A percentile compares a stretch with the other conserved stretches of the same genome.
These are phyloP conservation scores for Erodium maritimum DNA, from an alignment of 345 rosid genomes.

Conservation along the genomic window DNA sequence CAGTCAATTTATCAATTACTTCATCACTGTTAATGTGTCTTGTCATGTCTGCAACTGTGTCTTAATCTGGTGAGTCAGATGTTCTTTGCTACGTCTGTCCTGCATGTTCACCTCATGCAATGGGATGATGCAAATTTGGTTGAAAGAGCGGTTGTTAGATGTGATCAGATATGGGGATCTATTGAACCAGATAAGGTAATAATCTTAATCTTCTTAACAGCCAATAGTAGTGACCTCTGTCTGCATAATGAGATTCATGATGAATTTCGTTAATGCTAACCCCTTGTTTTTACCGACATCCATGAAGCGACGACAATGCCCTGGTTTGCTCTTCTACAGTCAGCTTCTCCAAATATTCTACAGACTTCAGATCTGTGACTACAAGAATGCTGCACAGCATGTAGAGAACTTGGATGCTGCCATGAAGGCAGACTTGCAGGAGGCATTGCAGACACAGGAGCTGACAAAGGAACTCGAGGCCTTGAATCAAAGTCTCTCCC, in stretches of 20 bases:
- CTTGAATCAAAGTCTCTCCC: slow-evolving; percentile 56
- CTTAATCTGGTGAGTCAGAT: slow-evolving; percentile 27
- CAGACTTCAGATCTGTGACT: slow-evolving; percentile 71
- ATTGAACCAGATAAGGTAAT: slow-evolving; percentile 57
- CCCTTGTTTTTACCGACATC: neutral
- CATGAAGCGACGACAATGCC: slow-evolving; percentile 46
- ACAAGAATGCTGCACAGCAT: slow-evolving; percentile 78
- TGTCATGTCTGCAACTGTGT: neutral
- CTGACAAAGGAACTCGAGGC: slow-evolving; percentile 52
- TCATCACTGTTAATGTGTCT: no score
- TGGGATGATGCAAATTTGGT: slow-evolving; percentile 67
- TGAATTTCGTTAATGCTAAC: no score
- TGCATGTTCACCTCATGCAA: slow-evolving; percentile 91
- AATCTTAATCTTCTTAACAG: slow-evolving; percentile 4
- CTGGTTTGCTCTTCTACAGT: slow-evolving; percentile 80
- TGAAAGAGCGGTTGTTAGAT: slow-evolving; percentile 49
- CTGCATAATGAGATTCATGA: no score
- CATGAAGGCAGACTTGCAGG: slow-evolving; percentile 63
- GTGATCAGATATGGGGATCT: slow-evolving; percentile 69
- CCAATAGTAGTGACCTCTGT: neutral
- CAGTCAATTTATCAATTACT: no score
- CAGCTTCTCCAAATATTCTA: slow-evolving; percentile 87
- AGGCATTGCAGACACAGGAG: slow-evolving; percentile 34
- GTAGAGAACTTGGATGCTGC: slow-evolving; percentile 82
- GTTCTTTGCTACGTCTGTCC: slow-evolving; percentile 79